Evolutionary conservation across 177 flowering plant species (phyloP).

Genomic region (Vitis hybrid): DNA sequence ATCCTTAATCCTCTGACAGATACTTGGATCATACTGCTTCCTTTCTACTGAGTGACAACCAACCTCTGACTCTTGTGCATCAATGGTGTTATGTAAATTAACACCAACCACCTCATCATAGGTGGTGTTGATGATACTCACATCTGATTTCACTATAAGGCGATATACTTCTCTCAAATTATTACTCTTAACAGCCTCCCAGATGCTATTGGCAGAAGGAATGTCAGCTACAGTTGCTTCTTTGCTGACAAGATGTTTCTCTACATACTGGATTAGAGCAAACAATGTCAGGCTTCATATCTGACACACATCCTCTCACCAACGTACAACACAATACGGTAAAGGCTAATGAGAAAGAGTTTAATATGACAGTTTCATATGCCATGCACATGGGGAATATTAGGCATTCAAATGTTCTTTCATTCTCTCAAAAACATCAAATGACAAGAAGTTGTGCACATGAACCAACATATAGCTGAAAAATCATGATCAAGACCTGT

Average conservation of each 20-base stretch:
- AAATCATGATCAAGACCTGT: no score
- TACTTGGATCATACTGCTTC: slow-evolving; percentile 42
- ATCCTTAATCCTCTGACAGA: slow-evolving; percentile 45
- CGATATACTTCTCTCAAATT: slow-evolving; percentile 68
- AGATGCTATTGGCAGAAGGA: slow-evolving; percentile 45
- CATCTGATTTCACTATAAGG: slow-evolving; percentile 55
- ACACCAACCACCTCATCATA: slow-evolving; percentile 48
- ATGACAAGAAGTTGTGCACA: no score
- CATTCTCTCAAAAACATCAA: background rate
- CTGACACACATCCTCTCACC: background rate
- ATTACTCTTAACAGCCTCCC: slow-evolving; percentile 77
- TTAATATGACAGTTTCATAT: background rate
- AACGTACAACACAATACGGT: background rate
- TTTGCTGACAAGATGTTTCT: slow-evolving; percentile 54
- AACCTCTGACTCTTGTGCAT: slow-evolving; percentile 24
- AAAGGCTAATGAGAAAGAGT: background rate
- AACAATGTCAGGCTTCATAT: slow-evolving; percentile 7
- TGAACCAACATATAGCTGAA: no score
- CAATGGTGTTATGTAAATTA: slow-evolving; percentile 23
- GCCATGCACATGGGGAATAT: background rate
- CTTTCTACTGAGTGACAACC: slow-evolving; percentile 14
- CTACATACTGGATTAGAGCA: slow-evolving; percentile 62
- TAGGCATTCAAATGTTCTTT: background rate
- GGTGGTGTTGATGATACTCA: slow-evolving; percentile 47
- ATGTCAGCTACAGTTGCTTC: slow-evolving; percentile 27